Evolutionary conservation across 768 basidiomycete genomes (phyloP), one percentile per base, ranked within the genome.

Genomic region (Omphalotus guepiniiformis): DNA sequence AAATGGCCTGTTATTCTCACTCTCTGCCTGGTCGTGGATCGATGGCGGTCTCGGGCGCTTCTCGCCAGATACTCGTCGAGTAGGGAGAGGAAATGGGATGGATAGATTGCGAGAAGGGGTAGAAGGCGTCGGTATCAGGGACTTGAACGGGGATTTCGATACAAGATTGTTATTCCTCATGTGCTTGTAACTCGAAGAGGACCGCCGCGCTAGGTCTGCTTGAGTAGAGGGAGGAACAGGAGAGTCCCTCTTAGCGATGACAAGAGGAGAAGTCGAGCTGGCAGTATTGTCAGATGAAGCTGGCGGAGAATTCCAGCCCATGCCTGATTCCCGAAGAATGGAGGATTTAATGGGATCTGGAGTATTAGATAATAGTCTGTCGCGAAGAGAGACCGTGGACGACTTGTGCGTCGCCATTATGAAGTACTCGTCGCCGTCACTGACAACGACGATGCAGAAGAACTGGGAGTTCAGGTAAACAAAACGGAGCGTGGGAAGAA

Each of bases 91-190:
- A 55, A 68, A 67, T 1, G 61, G 47, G 27, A 70, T 55, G 11
- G 67, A 55, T 21, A 48, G 32, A 57, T 54, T 11, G 60, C 53
- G 16, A 71, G 63, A 48, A 30, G 58, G 53, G n/a, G 74, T 65
- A 3, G 75, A 63, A 26, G 78, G 71, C n/a, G 73, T 70, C 39
- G 79, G 73, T 21, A 79, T 71, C 51, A 81, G 79, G 2, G 78
- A 79, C 57, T 85, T 87, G 71, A 93, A 93, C 8, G 89, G 89
- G 9, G 90, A 93, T 55, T 90, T 90, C 23, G 85, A 82, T 15
- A 93, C 90, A 47, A 91, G 82, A 59, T 85, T 82, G 61, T 82
- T 88, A 56, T 71, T 83, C 57, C 75, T 77, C 53, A 91, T 76
- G 63, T 88, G 88, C 54, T 78, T 83, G 67, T 84, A 92, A 63